Conservation (phyloP, 305 asterid species). For the Euphrasia arctica region DNA sequence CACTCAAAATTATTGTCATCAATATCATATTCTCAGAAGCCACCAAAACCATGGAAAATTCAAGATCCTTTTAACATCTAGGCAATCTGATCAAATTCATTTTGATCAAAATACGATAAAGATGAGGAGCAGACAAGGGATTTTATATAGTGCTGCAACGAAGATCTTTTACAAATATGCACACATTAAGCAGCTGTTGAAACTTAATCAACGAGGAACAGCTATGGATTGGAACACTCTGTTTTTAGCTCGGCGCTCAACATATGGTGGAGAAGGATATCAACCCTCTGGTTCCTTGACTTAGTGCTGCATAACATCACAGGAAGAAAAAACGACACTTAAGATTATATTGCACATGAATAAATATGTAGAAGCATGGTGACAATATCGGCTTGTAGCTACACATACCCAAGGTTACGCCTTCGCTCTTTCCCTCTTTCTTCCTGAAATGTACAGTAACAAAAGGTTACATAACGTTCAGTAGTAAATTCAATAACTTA, state of each 20-base stretch:
- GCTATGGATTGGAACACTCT: slow-evolving; percentile 35
- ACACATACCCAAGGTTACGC: slow-evolving; percentile 59
- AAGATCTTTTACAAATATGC: background rate
- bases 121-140: background rate
- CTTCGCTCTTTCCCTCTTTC: slow-evolving; percentile 39
- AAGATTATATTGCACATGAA: slow-evolving; percentile 14
- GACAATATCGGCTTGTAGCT: background rate
- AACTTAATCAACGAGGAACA: background rate
- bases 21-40: background rate
- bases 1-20: background rate
- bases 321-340: slow-evolving; percentile 18
- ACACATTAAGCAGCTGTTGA: slow-evolving; percentile 2
- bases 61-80: background rate
- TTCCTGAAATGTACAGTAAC: slow-evolving; percentile 42
- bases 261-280: slow-evolving; percentile 92
- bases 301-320: slow-evolving; percentile 47
- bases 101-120: background rate
- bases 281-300: slow-evolving; percentile 84
- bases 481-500: background rate
- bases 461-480: slow-evolving; percentile 14
- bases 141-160: background rate
- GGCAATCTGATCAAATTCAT: background rate
- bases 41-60: background rate
- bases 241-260: slow-evolving; percentile 70
- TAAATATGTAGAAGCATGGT: slow-evolving; percentile 19